A percentile compares a stretch with the other conserved stretches of the same genome.
phyloP scores from a whole-genome alignment of 495 filamentous ascomycete species.

The Aspergillus incahuasiensis region DNA sequence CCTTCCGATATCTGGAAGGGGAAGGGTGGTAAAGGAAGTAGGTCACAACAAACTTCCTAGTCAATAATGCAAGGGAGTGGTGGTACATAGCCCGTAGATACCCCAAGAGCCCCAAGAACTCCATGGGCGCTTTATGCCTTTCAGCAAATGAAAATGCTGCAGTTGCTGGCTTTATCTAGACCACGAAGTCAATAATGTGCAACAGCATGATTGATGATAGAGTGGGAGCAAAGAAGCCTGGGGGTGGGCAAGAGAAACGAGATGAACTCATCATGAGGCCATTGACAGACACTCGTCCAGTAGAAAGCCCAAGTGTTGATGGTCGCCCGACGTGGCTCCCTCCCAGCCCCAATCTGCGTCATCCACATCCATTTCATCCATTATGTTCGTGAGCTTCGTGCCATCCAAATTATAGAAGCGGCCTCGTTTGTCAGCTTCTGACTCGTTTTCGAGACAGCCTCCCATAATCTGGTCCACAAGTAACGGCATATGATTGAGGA shows the following conservation, averaged over 20 bases:
- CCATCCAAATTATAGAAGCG: conserved; percentile 38
- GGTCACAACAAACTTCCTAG: conserved; percentile 13
- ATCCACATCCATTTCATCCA: conserved; percentile 62
- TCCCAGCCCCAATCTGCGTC: conserved; percentile 68
- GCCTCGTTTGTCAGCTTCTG: conserved; percentile 55
- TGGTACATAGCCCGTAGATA: conserved; percentile 11
- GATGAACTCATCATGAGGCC: conserved; percentile 31
- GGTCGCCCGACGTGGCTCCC: conserved; percentile 58
- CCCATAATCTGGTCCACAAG: conserved; percentile 67
- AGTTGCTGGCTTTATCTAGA: not conserved
- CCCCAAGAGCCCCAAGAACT: no score
- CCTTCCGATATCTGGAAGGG: not conserved
- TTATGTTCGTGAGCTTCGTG: conserved; percentile 31
- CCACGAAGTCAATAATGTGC: not conserved
- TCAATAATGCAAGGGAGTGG: conserved; percentile 16
- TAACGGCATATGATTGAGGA: conserved; percentile 71
- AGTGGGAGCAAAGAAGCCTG: conserved; percentile 3
- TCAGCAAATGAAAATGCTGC: conserved; percentile 14
- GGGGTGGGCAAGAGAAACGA: conserved; percentile 10
- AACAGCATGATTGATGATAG: conserved; percentile 6
- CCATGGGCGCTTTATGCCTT: conserved; percentile 21
- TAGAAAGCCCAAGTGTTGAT: conserved; percentile 58
- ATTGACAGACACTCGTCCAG: conserved; percentile 60
- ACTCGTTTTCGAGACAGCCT: conserved; percentile 69
- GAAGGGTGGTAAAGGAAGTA: conserved; percentile 16